Evolutionary conservation across 345 rosid genomes (phyloP).

Genomic region (Ceriops zippeliana): DNA sequence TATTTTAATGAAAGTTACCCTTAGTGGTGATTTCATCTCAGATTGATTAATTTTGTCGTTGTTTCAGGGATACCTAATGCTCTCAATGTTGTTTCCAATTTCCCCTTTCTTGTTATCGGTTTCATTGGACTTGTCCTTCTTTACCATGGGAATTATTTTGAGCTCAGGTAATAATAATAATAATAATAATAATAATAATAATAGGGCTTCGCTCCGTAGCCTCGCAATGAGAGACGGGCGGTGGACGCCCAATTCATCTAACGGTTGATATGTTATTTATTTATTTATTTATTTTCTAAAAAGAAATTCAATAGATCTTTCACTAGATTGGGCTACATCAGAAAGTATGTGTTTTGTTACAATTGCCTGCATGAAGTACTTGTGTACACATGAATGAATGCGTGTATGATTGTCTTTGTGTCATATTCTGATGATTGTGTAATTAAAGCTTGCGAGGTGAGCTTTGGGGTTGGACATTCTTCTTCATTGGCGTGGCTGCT

Average conservation of each 20-base stretch:
- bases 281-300: not conserved
- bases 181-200: too few relatives aligned
- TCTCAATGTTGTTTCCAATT: constrained; percentile 78
- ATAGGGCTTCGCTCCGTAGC: too few relatives aligned
- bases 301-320: too few relatives aligned
- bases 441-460: constrained; percentile 76
- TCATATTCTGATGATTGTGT: too few relatives aligned
- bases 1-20: not conserved
- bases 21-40: not conserved
- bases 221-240: not conserved
- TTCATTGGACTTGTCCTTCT: constrained; percentile 74
- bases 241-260: too few relatives aligned
- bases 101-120: constrained; percentile 87
- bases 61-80: constrained; percentile 79
- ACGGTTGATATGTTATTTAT: not conserved
- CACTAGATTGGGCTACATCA: too few relatives aligned
- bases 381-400: too few relatives aligned
- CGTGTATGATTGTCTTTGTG: too few relatives aligned
- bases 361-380: too few relatives aligned
- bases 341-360: too few relatives aligned
- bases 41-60: not conserved
- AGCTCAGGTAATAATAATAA: constrained; percentile 43
- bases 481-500: constrained; percentile 75
- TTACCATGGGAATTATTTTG: constrained; percentile 63
- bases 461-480: constrained; percentile 80